Conservation (phyloP, 1,139 yeast genomes). For the Maudiozyma humilis region DNA sequence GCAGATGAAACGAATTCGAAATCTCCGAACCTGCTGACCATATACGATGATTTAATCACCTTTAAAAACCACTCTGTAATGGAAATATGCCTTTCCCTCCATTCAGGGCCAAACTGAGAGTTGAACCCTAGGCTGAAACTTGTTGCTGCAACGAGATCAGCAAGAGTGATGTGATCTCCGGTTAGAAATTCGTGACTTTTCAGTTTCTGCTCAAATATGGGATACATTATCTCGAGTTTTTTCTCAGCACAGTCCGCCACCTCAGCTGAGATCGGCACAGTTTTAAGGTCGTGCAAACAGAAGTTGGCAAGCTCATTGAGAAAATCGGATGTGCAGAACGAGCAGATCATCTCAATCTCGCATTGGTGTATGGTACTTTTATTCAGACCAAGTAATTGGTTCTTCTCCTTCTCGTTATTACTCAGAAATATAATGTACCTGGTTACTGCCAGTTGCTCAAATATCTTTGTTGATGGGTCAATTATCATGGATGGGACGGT, state of each 20-base stretch:
- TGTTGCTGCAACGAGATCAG: slow-evolving; percentile 66
- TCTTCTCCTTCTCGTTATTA: slow-evolving; percentile 16
- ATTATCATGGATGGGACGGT: slow-evolving; percentile 69
- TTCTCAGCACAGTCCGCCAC: slow-evolving; percentile 48
- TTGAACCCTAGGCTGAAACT: slow-evolving; percentile 31
- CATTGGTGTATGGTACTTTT: slow-evolving; percentile 42
- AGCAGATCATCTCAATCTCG: slow-evolving; percentile 62
- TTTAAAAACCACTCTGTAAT: slow-evolving; percentile 76
- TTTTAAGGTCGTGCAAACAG: slow-evolving; percentile 34
- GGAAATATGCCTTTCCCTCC: slow-evolving; percentile 65
- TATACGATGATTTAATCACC: slow-evolving; percentile 45
- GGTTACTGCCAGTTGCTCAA: slow-evolving; percentile 64
- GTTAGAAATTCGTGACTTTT: slow-evolving; percentile 69
- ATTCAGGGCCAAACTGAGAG: slow-evolving; percentile 55
- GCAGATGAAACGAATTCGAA: slow-evolving; percentile 32
- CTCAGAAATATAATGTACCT: slow-evolving; percentile 30
- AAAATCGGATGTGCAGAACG: slow-evolving; percentile 62
- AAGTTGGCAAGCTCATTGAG: slow-evolving; percentile 35
- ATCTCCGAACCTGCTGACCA: slow-evolving; percentile 38
- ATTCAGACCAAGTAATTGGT: slow-evolving; percentile 46
- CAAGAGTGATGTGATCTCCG: slow-evolving; percentile 63
- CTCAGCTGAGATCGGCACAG: slow-evolving; percentile 61
- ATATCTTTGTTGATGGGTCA: slow-evolving; percentile 63
- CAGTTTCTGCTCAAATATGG: slow-evolving; percentile 53
- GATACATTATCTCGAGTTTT: slow-evolving; percentile 35